These are phyloP conservation scores for Eragrostis curvula DNA, from an alignment of 176 grass and related monocot species.

Conservation along the genomic window DNA sequence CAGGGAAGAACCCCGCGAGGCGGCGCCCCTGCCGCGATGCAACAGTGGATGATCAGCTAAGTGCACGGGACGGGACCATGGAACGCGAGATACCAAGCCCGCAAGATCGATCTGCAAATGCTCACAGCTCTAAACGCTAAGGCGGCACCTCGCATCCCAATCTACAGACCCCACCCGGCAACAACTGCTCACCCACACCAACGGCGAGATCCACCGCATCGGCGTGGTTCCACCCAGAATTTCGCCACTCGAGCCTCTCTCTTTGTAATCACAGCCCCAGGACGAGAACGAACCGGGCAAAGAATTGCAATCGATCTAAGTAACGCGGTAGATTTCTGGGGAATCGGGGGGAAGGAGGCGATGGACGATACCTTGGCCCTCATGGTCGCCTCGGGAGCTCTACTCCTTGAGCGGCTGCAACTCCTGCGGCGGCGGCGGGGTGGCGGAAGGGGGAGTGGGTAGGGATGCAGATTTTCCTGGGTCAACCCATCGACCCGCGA, in stretches of 20 bases:
- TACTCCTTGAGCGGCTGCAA: conserved; percentile 27
- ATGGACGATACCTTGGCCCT: conserved; percentile 64
- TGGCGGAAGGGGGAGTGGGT: not conserved
- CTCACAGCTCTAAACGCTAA: not conserved
- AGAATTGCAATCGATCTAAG: not conserved
- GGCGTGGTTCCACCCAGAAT: not conserved
- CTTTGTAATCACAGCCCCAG: conserved; percentile 52
- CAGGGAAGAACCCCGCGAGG: conserved; percentile 3
- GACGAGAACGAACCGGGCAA: not conserved
- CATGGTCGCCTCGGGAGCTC: conserved; percentile 44
- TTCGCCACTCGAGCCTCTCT: conserved; percentile 53
- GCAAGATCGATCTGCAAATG: not conserved
- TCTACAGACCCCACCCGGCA: not conserved
- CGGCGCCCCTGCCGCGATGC: not conserved
- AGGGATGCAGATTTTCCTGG: too few relatives aligned
- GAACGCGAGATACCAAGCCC: conserved; percentile 41
- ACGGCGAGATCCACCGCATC: conserved; percentile 29
- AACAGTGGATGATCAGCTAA: not conserved
- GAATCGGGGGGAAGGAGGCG: not conserved
- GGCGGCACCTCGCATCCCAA: conserved; percentile 40
- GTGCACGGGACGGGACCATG: not conserved
- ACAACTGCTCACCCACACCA: not conserved
- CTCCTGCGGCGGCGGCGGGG: conserved; percentile 5
- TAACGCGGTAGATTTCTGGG: not conserved
- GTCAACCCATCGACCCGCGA: too few relatives aligned